Evolutionary conservation across 805 yeast species (phyloP), one percentile per base, ranked within the genome.

Genomic region (Ogataea neopini): DNA sequence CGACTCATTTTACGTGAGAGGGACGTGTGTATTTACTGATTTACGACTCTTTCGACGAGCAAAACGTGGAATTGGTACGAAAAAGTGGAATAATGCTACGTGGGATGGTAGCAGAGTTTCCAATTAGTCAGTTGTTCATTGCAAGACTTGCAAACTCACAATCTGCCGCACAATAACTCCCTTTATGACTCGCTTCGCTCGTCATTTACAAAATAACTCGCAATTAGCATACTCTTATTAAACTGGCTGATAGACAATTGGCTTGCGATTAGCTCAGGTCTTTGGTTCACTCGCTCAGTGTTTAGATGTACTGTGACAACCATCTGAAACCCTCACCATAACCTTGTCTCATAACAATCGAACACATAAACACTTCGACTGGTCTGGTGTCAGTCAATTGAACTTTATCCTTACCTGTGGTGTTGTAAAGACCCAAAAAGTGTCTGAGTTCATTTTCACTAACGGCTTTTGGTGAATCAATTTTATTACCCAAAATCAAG

Each of bases 271-370:
- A n/a, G n/a, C n/a, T n/a, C n/a, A n/a, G n/a, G n/a, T n/a, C n/a
- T 22, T 22, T 8, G 8, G 25, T 22, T 22, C 7, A 22, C 25
- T 22, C 25, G 25, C 8, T n/a, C 19, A 15, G 22, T 5, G 13
- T 19, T 50, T 32, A 92, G 61, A 92, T 92, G 72, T 87, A 92
- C 74, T 94, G 96, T 52, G 97, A 89, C 65, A 94, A 81, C 98
- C 97, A 94, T 79, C 89, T 87, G 81, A 94, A 90, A 54, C 96
- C 99, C 62, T 94, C 98, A 51, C 96, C 96, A 71, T 94, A 94
- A 62, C 99, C 99, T 71, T 88, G 91, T 80, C 98, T 88, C 96
- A 91, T 87, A 47, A 91, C 97, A 56, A 94, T 96, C 22, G 97
- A 89, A 72, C 96, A 92, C 98, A 94, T 94, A 71, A 82, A 94